A percentile compares a stretch with the other conserved stretches of the same genome.
These are phyloP conservation scores for Rhytidhysteron rufulum DNA, from an alignment of 2,329 filamentous ascomycete genomes.

Conservation along the genomic window DNA sequence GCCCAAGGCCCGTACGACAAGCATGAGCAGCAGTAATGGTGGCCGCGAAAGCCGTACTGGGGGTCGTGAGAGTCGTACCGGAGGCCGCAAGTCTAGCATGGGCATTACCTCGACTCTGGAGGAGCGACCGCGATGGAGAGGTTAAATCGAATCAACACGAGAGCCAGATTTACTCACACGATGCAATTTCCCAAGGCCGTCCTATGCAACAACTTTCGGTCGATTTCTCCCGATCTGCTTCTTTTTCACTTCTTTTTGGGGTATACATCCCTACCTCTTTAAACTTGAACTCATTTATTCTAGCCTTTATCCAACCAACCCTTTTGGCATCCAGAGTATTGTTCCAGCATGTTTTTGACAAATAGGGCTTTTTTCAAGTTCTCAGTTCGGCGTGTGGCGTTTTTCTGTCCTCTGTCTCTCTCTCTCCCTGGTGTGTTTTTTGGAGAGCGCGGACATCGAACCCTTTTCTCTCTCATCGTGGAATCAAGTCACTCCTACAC, in stretches of 20 bases:
- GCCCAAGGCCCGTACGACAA: constrained; percentile 23
- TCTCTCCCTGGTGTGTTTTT: background rate
- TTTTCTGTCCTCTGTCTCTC: background rate
- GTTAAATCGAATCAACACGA: background rate
- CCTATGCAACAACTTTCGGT: background rate
- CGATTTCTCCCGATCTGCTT: background rate
- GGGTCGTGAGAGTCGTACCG: constrained; percentile 17
- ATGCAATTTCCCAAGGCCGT: no score
- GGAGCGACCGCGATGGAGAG: constrained; percentile 1
- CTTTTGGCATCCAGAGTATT: no score
- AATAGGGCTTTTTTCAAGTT: background rate
- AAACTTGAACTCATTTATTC: background rate
- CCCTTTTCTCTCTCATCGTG: no score
- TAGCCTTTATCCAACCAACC: no score
- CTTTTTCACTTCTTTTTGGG: background rate
- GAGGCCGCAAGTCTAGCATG: constrained; percentile 12
- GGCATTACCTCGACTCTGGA: background rate
- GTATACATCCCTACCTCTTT: background rate
- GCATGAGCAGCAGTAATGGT: constrained; percentile 18
- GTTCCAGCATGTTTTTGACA: background rate
- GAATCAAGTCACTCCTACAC: background rate
- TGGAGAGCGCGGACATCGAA: no score
- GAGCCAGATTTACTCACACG: background rate
- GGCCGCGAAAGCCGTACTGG: constrained; percentile 15
- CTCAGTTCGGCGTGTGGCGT: background rate